Conservation (phyloP, 768 basidiomycete species). For the Lactarius quietus region DNA sequence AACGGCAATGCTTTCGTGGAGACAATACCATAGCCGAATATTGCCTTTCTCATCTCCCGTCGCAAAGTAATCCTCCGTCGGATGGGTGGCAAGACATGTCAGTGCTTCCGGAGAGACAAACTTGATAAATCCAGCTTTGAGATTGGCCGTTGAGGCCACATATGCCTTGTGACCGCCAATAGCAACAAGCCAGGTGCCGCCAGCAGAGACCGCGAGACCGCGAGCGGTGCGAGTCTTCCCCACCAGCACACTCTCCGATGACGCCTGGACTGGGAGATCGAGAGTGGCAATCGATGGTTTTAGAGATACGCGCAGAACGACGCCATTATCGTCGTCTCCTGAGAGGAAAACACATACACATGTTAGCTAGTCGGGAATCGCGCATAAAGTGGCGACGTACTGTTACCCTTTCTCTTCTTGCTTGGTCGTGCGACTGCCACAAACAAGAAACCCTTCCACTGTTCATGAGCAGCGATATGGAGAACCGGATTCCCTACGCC, state of each 20-base stretch:
- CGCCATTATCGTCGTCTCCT: slow-evolving; percentile 40
- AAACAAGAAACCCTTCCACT: slow-evolving; percentile 65
- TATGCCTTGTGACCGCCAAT: slow-evolving; percentile 75
- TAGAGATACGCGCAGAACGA: slow-evolving; percentile 62
- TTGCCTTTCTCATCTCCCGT: slow-evolving; percentile 86
- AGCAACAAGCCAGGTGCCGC: slow-evolving; percentile 74
- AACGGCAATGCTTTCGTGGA: slow-evolving; percentile 51
- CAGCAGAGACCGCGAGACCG: slow-evolving; percentile 69
- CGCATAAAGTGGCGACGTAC: slow-evolving; percentile 26
- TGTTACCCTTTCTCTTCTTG: slow-evolving; percentile 41
- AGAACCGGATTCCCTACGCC: slow-evolving; percentile 67
- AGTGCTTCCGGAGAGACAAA: slow-evolving; percentile 76
- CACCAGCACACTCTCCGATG: slow-evolving; percentile 50
- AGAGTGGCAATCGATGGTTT: slow-evolving; percentile 44
- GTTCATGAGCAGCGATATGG: slow-evolving; percentile 66
- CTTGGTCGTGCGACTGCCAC: slow-evolving; percentile 55
- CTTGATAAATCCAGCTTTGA: slow-evolving; percentile 67
- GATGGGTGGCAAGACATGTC: slow-evolving; percentile 85
- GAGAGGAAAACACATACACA: neutral
- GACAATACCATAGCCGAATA: slow-evolving; percentile 91
- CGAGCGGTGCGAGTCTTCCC: slow-evolving; percentile 65
- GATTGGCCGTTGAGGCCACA: slow-evolving; percentile 55
- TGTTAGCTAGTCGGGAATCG: neutral
- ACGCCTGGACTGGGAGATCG: slow-evolving; percentile 38
- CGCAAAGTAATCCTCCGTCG: slow-evolving; percentile 88